These are phyloP conservation scores for Lachnellula arida DNA, from an alignment of 2,329 filamentous ascomycete genomes.

Conservation along the genomic window DNA sequence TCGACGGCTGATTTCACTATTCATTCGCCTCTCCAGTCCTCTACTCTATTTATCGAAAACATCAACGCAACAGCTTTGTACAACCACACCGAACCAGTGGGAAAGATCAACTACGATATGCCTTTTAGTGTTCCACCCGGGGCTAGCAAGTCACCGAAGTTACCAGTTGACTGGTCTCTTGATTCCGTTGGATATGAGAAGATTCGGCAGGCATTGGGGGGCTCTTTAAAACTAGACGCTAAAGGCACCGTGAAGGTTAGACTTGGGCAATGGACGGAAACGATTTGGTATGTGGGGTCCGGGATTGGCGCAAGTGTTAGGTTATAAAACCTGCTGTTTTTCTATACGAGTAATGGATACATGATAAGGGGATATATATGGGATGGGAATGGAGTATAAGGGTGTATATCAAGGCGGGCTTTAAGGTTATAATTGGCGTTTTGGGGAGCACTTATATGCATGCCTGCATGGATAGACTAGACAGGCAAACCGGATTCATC, in stretches of 20 bases:
- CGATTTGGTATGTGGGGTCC: conserved; percentile 63
- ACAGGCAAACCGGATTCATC: conserved; percentile 4
- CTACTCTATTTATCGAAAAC: conserved; percentile 70
- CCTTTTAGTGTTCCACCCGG: conserved; percentile 77
- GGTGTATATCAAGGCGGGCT: not conserved
- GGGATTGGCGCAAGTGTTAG: conserved; percentile 65
- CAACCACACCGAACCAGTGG: conserved; percentile 72
- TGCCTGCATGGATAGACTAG: not conserved
- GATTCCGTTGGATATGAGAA: conserved; percentile 79
- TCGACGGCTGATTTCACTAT: conserved; percentile 83
- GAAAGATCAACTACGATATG: conserved; percentile 68
- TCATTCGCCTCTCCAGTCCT: conserved; percentile 68
- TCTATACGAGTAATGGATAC: conserved; percentile 4
- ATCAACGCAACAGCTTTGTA: conserved; percentile 85
- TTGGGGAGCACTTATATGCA: not conserved
- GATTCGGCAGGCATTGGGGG: conserved; percentile 73
- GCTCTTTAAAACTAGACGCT: conserved; percentile 72
- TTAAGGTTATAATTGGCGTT: not conserved
- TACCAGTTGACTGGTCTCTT: conserved; percentile 79
- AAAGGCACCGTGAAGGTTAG: conserved; percentile 69
- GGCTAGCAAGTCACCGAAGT: conserved; percentile 61
- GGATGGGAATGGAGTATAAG: not conserved
- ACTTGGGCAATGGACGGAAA: conserved; percentile 70
- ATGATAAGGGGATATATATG: conserved; percentile 1
- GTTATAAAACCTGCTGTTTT: conserved; percentile 34